Evolutionary conservation across 2,329 filamentous ascomycete species (phyloP), one percentile per base, ranked within the genome.

Genomic region (Monosporascus sp.): DNA sequence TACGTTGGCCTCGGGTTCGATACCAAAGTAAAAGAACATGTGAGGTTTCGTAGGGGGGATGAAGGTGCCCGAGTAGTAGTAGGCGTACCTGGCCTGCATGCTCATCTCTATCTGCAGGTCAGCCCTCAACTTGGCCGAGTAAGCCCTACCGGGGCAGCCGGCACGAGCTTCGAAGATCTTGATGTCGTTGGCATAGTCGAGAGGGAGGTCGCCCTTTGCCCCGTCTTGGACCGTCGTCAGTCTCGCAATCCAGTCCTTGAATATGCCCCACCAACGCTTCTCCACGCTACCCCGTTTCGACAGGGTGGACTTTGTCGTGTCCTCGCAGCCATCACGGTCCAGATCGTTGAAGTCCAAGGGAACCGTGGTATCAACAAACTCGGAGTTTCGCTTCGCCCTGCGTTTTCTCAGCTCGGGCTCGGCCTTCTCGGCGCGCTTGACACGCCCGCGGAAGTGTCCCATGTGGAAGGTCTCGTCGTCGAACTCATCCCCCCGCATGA

Each of bases 191-290:
- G 45, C 39, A 39, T 31, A 55, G 17, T 44, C 57, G 48, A 60
- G 44, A 15, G 54, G 50, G 6, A 56, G 50, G 14, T 47, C 50
- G 14, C 58, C 58, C 44, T 20, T 14, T 9, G 50, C 51, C 22
- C 11, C 15, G 14, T 53, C 54, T 35, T 50, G 48, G 18, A 61
- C 52, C 8, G 43, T 57, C 4, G 52, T 62, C 2, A 60, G 15
- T 24, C 57, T 60, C 24, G 51, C 46, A 3, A 61, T 41, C 58
- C 58, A 62, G 0, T 54, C 47, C 7, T 38, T 49, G 41, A 60
- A 62, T 7, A 39, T 46, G 37, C 60, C 58, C 22, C 27, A 62
- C 58, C 60, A 62, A 24, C 53, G 53, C 25, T 55, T 46, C n/a
- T 48, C 36, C 15, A 17, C 37, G 24, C 35, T 35, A 20, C 35